Evolutionary conservation across 768 basidiomycete species (phyloP).

Genomic region (Termitomyces sp.): DNA sequence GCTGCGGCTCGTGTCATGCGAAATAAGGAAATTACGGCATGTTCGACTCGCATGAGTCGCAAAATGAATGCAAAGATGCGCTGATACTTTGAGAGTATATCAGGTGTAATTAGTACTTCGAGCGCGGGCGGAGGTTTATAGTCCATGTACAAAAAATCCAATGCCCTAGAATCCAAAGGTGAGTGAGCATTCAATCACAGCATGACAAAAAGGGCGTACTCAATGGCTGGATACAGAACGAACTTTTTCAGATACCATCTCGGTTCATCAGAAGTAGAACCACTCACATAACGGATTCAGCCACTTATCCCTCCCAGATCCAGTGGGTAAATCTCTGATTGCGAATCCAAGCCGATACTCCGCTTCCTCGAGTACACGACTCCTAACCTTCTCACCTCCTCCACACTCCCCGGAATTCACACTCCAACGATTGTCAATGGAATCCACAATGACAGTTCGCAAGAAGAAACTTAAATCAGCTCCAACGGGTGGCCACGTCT

Average conservation of each 20-base stretch:
- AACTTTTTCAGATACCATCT: slow-evolving; percentile 6
- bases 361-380: slow-evolving; percentile 53
- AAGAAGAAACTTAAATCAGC: slow-evolving; percentile 82
- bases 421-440: slow-evolving; percentile 42
- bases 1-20: slow-evolving; percentile 51
- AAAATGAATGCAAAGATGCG: slow-evolving; percentile 79
- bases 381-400: slow-evolving; percentile 8
- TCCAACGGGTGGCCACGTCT: slow-evolving; percentile 86
- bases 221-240: slow-evolving; percentile 37
- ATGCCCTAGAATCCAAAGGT: slow-evolving; percentile 49
- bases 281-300: slow-evolving; percentile 75
- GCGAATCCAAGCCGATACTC: slow-evolving; percentile 83
- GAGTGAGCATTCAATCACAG: slow-evolving; percentile 6
- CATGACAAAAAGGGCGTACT: slow-evolving; percentile 33
- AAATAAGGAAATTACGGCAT: slow-evolving; percentile 62
- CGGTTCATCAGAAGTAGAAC: slow-evolving; percentile 1
- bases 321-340: slow-evolving; percentile 68
- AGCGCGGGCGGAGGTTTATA: slow-evolving; percentile 86
- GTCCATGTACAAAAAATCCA: slow-evolving; percentile 89
- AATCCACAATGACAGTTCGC: slow-evolving; percentile 82
- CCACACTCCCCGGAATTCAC: slow-evolving; percentile 23
- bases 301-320: slow-evolving; percentile 72
- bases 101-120: slow-evolving; percentile 66
- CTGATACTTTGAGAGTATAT: slow-evolving; percentile 82
- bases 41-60: slow-evolving; percentile 75